A percentile compares a stretch with the other conserved stretches of the same genome.
Conservation (phyloP, 2,329 filamentous ascomycete species). For the Aspergillus nomiae region DNA sequence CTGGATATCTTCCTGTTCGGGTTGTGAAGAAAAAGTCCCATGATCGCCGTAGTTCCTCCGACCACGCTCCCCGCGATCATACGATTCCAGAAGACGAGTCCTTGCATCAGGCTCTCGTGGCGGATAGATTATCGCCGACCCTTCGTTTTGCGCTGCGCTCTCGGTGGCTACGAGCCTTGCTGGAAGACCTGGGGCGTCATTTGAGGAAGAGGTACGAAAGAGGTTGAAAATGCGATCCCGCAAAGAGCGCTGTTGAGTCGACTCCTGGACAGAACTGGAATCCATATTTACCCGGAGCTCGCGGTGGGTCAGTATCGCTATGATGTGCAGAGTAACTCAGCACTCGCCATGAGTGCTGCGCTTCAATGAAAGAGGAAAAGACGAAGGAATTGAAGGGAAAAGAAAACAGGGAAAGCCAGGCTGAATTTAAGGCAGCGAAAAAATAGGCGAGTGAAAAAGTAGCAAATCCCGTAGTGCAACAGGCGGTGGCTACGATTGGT, state of each 20-base stretch:
- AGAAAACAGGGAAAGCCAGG: not conserved
- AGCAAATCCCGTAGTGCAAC: constrained; percentile 19
- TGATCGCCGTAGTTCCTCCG: constrained; percentile 60
- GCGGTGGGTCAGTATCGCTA: constrained; percentile 4
- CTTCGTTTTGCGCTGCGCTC: constrained; percentile 10
- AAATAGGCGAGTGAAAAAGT: constrained; percentile 10
- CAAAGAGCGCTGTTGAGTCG: constrained; percentile 30
- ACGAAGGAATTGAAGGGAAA: not conserved
- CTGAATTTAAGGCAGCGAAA: constrained; percentile 7
- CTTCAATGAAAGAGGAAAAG: constrained; percentile 3
- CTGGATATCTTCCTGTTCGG: constrained; percentile 59
- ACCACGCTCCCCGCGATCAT: constrained; percentile 40
- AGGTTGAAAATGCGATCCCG: constrained; percentile 35
- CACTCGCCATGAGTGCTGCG: constrained; percentile 4
- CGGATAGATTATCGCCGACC: not conserved
- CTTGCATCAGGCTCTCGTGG: constrained; percentile 31
- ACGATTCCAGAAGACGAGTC: constrained; percentile 43
- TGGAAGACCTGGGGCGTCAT: constrained; percentile 15
- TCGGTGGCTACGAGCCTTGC: constrained; percentile 9
- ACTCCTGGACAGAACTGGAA: constrained; percentile 24
- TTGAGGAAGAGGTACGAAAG: constrained; percentile 27
- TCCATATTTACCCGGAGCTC: constrained; percentile 23
- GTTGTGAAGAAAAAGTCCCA: constrained; percentile 74
- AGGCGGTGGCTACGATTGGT: constrained; percentile 26
- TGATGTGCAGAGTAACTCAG: constrained; percentile 3